phyloP scores from a whole-genome alignment of 768 basidiomycete species.

The Suillus subalutaceus region DNA sequence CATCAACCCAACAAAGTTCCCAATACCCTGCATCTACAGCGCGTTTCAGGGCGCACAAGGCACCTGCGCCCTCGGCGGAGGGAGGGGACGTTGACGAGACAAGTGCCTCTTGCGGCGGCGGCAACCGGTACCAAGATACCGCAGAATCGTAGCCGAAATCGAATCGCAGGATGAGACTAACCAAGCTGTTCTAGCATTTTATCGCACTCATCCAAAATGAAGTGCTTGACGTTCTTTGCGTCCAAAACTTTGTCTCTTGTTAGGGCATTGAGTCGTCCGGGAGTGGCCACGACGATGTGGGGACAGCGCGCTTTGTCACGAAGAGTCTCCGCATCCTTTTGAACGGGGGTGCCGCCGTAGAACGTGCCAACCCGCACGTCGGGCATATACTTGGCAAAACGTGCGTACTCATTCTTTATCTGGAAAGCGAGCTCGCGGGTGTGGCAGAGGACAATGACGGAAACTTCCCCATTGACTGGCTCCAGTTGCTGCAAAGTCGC shows the following conservation, averaged over 20 bases:
- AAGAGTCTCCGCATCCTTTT: constrained; percentile 91
- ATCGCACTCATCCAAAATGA: constrained; percentile 99
- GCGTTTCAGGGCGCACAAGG: constrained; percentile 40
- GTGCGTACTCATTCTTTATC: constrained; percentile 99
- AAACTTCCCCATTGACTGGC: constrained; percentile 97
- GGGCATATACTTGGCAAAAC: constrained; percentile 99
- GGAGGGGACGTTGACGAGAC: constrained; percentile 42
- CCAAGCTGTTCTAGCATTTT: constrained; percentile 99
- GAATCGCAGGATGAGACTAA: constrained; percentile 76
- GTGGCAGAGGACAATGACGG: constrained; percentile 97
- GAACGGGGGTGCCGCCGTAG: constrained; percentile 94
- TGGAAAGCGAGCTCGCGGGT: constrained; percentile 99
- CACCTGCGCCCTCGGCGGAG: constrained; percentile 40
- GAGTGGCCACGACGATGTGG: constrained; percentile 98
- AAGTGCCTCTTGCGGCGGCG: constrained; percentile 38
- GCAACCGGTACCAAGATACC: constrained; percentile 43
- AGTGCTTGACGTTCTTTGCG: constrained; percentile 97
- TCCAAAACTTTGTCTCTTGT: constrained; percentile 94
- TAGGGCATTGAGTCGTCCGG: constrained; percentile 95
- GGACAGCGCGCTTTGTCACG: constrained; percentile 98
- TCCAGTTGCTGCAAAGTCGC: constrained; percentile 98
- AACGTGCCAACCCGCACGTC: constrained; percentile 97
- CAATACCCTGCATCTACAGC: constrained; percentile 42
- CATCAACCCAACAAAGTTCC: constrained; percentile 38
- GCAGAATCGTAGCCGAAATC: constrained; percentile 63